Conservation (phyloP, 1,284 basidiomycete species). For the Moniliophthora roreri region DNA sequence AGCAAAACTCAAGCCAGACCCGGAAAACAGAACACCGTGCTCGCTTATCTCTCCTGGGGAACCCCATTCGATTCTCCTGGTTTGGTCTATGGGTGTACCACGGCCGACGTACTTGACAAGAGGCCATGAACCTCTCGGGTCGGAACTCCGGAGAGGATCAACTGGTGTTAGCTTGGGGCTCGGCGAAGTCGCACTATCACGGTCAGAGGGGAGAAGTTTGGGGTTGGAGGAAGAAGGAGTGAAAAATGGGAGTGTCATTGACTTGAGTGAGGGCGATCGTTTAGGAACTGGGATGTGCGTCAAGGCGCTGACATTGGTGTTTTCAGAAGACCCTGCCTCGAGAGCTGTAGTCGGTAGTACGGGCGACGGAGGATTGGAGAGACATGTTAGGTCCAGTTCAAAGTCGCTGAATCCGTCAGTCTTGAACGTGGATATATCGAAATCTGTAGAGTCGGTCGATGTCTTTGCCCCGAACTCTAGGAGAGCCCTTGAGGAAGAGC, state of each 20-base stretch:
- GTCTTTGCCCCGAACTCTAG: constrained; percentile 4
- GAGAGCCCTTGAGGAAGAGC: constrained; percentile 7
- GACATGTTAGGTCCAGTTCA: constrained; percentile 40
- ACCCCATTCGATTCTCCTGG: constrained; percentile 40
- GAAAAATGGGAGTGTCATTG: constrained; percentile 23
- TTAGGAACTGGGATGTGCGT: constrained; percentile 14
- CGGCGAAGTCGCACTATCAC: constrained; percentile 22
- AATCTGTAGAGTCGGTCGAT: background rate
- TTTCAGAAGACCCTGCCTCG: constrained; percentile 1
- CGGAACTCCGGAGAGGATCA: constrained; percentile 13
- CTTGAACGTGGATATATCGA: constrained; percentile 18
- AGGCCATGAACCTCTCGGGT: constrained; percentile 38
- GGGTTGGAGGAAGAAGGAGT: constrained; percentile 28
- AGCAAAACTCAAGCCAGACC: background rate
- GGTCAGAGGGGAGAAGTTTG: no score
- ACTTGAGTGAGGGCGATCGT: background rate
- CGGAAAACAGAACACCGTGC: constrained; percentile 38
- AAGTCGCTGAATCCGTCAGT: constrained; percentile 41
- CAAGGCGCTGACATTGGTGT: background rate
- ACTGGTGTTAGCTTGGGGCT: constrained; percentile 13
- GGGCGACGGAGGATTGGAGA: constrained; percentile 32
- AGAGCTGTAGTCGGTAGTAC: constrained; percentile 26
- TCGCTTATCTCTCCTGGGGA: constrained; percentile 28
- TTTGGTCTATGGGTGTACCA: constrained; percentile 46
- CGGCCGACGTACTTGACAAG: constrained; percentile 42